Percentiles rank a stretch among this genome's conserved stretches.
phyloP scores from a whole-genome alignment of 1,284 basidiomycete species.

The Ganoderma multipileum region DNA sequence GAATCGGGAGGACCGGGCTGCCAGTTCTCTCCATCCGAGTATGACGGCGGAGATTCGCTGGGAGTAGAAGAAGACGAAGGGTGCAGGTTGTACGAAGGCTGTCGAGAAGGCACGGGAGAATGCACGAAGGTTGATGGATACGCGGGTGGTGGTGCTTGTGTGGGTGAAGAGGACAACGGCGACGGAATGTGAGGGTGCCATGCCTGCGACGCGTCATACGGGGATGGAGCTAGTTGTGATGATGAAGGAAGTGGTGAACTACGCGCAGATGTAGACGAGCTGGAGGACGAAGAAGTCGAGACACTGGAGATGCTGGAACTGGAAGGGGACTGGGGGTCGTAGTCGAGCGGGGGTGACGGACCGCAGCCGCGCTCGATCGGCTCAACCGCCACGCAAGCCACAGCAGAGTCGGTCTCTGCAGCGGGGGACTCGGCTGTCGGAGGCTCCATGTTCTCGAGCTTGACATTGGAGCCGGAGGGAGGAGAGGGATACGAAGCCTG shows the following conservation, averaged over 20 bases:
- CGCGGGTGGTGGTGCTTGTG: conserved; percentile 45
- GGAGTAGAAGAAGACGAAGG: conserved; percentile 13
- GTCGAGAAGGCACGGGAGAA: conserved; percentile 5
- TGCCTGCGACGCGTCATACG: conserved; percentile 44
- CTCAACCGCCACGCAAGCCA: conserved; percentile 2
- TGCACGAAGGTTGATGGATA: conserved; percentile 16
- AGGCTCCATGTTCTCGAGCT: conserved; percentile 8
- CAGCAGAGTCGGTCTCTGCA: not conserved
- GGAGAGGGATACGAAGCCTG: conserved; percentile 17
- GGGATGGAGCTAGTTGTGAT: conserved; percentile 17
- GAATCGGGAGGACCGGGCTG: conserved; percentile 13
- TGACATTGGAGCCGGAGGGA: conserved; percentile 15
- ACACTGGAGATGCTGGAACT: conserved; percentile 14
- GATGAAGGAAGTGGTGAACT: conserved; percentile 6
- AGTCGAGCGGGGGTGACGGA: conserved; percentile 28
- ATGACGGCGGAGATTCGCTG: conserved; percentile 23
- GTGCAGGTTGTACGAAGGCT: conserved; percentile 9
- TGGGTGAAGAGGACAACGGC: conserved; percentile 65
- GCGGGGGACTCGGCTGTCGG: not conserved
- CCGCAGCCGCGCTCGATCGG: conserved; percentile 22
- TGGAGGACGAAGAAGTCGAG: not conserved
- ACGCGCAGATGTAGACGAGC: not conserved
- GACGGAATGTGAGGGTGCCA: conserved; percentile 69
- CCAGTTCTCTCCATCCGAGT: conserved; percentile 20
- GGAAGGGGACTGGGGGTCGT: conserved; percentile 15